phyloP scores from a whole-genome alignment of 345 rosid species.

The Linum trigynum region DNA sequence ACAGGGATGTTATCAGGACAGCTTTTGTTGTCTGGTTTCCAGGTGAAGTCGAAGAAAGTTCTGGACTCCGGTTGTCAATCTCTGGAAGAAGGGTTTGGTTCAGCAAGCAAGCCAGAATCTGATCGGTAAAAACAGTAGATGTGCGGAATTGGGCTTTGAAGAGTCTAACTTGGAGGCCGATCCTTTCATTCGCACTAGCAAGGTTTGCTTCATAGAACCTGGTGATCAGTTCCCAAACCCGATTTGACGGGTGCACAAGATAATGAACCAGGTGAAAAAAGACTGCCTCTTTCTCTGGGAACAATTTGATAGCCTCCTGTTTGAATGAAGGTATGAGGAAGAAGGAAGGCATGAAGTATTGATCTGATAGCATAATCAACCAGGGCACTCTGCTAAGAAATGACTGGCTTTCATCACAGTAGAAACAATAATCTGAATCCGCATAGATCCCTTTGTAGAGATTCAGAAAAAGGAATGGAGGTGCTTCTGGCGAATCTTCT shows the following conservation, averaged over 20 bases:
- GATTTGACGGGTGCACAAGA: conserved; percentile 16
- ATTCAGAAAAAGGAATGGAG: conserved; percentile 4
- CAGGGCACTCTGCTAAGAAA: conserved; percentile 8
- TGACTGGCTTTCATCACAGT: conserved; percentile 8
- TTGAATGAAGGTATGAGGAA: conserved; percentile 9
- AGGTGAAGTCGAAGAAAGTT: background rate
- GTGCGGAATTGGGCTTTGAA: conserved; percentile 1
- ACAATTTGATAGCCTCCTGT: conserved; percentile 7
- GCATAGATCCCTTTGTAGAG: conserved; percentile 1
- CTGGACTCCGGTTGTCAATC: background rate
- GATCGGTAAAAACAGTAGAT: conserved; percentile 3
- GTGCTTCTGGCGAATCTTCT: background rate
- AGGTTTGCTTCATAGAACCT: conserved; percentile 14
- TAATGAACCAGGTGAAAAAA: conserved; percentile 10
- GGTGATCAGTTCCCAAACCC: conserved; percentile 18
- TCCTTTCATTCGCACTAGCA: conserved; percentile 12
- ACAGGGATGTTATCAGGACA: conserved; percentile 10
- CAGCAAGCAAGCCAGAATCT: conserved; percentile 8
- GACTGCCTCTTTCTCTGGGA: conserved; percentile 12
- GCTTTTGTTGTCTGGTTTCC: conserved; percentile 10
- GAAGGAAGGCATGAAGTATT: conserved; percentile 15
- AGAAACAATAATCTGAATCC: conserved; percentile 9
- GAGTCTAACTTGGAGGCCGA: conserved; percentile 17
- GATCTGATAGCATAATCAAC: conserved; percentile 13
- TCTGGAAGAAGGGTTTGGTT: conserved; percentile 11